Conservation (phyloP, 2,329 filamentous ascomycete species). For the Cladosporium sp. region DNA sequence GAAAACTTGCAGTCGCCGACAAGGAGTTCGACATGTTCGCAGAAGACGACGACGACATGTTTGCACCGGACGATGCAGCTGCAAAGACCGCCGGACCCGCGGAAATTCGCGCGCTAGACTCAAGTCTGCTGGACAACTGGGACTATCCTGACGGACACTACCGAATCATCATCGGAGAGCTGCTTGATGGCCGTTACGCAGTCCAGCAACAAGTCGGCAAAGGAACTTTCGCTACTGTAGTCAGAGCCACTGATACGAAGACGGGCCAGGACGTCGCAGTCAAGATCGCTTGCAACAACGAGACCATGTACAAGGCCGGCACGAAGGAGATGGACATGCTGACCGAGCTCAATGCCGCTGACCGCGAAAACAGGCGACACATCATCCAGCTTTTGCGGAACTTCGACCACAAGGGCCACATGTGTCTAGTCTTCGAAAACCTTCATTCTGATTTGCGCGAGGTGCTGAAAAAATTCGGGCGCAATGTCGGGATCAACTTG, state of each 20-base stretch:
- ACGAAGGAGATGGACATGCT: slow-evolving; percentile 94
- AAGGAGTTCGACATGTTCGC: slow-evolving; percentile 67
- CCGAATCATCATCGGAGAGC: slow-evolving; percentile 87
- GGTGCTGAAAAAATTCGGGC: slow-evolving; percentile 92
- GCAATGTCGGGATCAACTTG: slow-evolving; percentile 89
- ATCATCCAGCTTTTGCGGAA: slow-evolving; percentile 82
- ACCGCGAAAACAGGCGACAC: slow-evolving; percentile 88
- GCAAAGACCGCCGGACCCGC: slow-evolving; percentile 50
- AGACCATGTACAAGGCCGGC: slow-evolving; percentile 71
- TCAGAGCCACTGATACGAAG: slow-evolving; percentile 77
- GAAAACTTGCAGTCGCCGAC: slow-evolving; percentile 40
- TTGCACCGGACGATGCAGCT: slow-evolving; percentile 62
- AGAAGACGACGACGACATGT: slow-evolving; percentile 77
- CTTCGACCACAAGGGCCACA: slow-evolving; percentile 92
- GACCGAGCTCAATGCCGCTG: slow-evolving; percentile 79
- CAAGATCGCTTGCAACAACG: slow-evolving; percentile 97
- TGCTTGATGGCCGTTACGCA: slow-evolving; percentile 86
- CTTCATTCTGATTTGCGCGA: slow-evolving; percentile 89
- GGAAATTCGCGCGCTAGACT: slow-evolving; percentile 58
- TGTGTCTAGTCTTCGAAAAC: slow-evolving; percentile 97
- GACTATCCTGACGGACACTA: slow-evolving; percentile 96
- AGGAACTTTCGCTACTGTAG: slow-evolving; percentile 97
- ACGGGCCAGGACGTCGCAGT: slow-evolving; percentile 77
- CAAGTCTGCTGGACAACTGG: slow-evolving; percentile 85
- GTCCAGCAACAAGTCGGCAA: slow-evolving; percentile 84